Evolutionary conservation across 306 rosid genomes (phyloP).

Genomic region (Lupinus albus): DNA sequence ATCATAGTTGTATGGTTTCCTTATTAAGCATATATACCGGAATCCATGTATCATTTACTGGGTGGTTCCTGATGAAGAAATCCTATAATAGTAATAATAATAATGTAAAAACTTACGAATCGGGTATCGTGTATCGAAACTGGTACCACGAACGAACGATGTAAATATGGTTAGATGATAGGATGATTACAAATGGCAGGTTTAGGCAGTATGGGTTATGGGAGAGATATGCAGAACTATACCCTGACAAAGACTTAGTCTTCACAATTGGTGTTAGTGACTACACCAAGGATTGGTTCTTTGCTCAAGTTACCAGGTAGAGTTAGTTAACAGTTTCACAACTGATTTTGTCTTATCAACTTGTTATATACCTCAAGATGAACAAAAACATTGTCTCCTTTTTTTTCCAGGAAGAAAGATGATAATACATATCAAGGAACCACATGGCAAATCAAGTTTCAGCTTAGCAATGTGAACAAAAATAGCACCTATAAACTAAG

Average conservation of each 20-base stretch:
- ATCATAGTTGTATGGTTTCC: no score
- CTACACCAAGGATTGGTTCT: constrained; percentile 84
- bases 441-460: constrained; percentile 91
- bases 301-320: constrained; percentile 89
- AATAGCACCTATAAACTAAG: constrained; percentile 62
- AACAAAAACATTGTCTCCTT: not conserved
- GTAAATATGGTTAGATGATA: no score
- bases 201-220: constrained; percentile 90
- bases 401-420: constrained; percentile 61
- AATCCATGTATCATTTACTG: no score
- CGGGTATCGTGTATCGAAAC: no score
- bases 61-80: no score
- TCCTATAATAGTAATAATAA: no score
- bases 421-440: constrained; percentile 77
- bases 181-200: constrained; percentile 49
- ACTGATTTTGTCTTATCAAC: not conserved
- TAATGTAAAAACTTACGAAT: no score
- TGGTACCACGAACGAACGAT: no score
- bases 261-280: constrained; percentile 75
- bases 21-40: no score
- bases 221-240: constrained; percentile 89
- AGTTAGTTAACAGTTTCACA: constrained; percentile 7
- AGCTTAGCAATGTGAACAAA: constrained; percentile 53
- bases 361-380: not conserved
- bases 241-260: constrained; percentile 67